phyloP scores from a whole-genome alignment of 2,329 filamentous ascomycete species.

The Ciborinia camelliae region DNA sequence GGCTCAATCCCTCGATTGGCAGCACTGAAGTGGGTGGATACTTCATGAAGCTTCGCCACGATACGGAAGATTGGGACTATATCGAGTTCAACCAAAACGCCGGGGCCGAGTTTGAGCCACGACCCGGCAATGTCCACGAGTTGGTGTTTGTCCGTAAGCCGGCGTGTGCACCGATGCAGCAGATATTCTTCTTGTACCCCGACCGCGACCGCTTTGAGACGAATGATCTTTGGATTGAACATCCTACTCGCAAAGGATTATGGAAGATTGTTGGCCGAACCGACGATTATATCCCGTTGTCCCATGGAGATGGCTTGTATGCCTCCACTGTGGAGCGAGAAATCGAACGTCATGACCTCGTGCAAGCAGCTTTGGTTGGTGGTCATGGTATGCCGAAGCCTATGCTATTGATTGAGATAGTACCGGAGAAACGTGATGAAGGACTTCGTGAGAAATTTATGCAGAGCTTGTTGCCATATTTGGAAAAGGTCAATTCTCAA shows the following conservation, averaged over 20 bases:
- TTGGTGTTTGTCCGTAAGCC: conserved; percentile 6
- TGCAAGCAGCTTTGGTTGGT: conserved; percentile 7
- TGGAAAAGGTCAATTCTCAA: not conserved
- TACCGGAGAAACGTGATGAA: not conserved
- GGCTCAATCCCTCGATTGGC: not conserved
- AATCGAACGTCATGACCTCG: conserved; percentile 16
- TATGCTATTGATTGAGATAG: not conserved
- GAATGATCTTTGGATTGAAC: conserved; percentile 20
- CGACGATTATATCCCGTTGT: conserved; percentile 16
- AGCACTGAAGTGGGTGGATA: conserved; percentile 11
- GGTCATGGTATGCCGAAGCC: conserved; percentile 3
- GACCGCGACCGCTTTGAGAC: not conserved
- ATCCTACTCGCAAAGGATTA: conserved; percentile 18
- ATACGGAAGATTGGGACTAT: conserved; percentile 5
- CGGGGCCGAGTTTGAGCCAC: conserved; percentile 5
- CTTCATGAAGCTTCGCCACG: not conserved
- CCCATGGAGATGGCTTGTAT: conserved; percentile 17
- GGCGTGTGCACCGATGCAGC: not conserved
- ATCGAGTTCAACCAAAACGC: not conserved
- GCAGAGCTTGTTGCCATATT: conserved; percentile 1
- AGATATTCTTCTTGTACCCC: not conserved
- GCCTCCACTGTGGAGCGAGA: conserved; percentile 4
- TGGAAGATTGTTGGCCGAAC: conserved; percentile 20
- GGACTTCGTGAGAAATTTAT: not conserved
- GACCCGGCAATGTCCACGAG: not conserved